A percentile compares a stretch with the other conserved stretches of the same genome.
These are phyloP conservation scores for Jatropha podagrica DNA, from an alignment of 441 rosid species.

Conservation along the genomic window DNA sequence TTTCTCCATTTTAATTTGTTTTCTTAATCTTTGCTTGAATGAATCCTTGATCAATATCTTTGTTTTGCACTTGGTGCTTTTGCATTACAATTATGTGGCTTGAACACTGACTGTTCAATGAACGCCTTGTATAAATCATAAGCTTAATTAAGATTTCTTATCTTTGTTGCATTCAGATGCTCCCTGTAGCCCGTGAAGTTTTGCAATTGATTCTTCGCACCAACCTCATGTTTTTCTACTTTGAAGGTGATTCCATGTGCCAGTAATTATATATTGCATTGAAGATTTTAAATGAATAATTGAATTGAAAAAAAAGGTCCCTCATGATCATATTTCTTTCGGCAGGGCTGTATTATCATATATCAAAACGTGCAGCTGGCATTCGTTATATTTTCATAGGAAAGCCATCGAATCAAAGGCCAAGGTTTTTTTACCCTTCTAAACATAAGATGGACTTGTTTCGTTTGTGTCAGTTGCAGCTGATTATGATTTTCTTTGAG, in stretches of 20 bases:
- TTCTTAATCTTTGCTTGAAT: not conserved
- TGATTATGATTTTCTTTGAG: not conserved
- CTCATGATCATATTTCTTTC: slow-evolving; percentile 6
- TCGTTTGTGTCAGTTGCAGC: not conserved
- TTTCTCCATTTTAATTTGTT: not conserved
- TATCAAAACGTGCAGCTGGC: slow-evolving; percentile 84
- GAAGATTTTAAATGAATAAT: slow-evolving; percentile 11
- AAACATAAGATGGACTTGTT: not conserved
- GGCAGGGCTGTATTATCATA: slow-evolving; percentile 86
- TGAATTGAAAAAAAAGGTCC: slow-evolving; percentile 2
- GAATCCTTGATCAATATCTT: not conserved
- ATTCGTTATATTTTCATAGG: slow-evolving; percentile 87
- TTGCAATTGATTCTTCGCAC: slow-evolving; percentile 79
- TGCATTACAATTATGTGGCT: not conserved
- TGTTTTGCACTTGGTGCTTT: not conserved
- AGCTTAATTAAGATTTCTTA: not conserved
- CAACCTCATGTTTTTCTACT: slow-evolving; percentile 95
- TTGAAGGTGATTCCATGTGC: slow-evolving; percentile 61
- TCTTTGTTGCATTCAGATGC: slow-evolving; percentile 43
- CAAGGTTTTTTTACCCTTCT: slow-evolving; percentile 48
- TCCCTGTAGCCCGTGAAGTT: slow-evolving; percentile 77
- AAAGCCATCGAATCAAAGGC: slow-evolving; percentile 88
- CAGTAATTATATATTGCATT: slow-evolving; percentile 9
- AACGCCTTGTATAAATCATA: not conserved
- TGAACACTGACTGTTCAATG: not conserved